A percentile compares a stretch with the other conserved stretches of the same genome.
phyloP scores from a whole-genome alignment of 257 asterid genomes.

The Nemophila menziesii region DNA sequence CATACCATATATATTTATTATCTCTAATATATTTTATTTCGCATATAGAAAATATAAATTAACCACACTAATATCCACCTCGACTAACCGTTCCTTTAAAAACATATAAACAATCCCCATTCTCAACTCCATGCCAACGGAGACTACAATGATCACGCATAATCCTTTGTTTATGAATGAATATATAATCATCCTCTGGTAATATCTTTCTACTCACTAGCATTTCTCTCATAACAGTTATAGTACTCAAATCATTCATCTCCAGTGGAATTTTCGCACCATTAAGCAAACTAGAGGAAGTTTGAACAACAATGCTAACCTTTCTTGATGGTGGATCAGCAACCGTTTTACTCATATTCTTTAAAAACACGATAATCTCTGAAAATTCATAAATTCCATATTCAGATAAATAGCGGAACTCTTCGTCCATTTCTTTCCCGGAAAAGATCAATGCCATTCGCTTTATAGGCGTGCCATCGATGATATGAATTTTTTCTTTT shows the following conservation, averaged over 20 bases:
- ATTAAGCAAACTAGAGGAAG: constrained; percentile 49
- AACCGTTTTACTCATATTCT: constrained; percentile 19
- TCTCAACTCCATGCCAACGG: constrained; percentile 83
- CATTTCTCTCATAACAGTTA: constrained; percentile 31
- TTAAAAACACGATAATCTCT: constrained; percentile 36
- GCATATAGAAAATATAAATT: too few relatives aligned
- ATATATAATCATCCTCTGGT: constrained; percentile 66
- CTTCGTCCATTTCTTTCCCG: constrained; percentile 49
- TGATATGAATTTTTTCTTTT: constrained; percentile 66
- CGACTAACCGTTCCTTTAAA: constrained; percentile 54
- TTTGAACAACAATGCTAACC: constrained; percentile 38
- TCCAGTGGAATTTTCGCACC: constrained; percentile 45
- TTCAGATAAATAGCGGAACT: constrained; percentile 27
- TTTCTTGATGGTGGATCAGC: constrained; percentile 32
- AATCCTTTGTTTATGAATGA: constrained; percentile 68
- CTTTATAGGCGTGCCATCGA: constrained; percentile 49
- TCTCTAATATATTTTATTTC: too few relatives aligned
- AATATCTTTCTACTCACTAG: constrained; percentile 28
- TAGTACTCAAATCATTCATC: constrained; percentile 37
- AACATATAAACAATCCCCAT: constrained; percentile 50
- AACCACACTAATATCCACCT: background rate
- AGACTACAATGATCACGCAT: constrained; percentile 56
- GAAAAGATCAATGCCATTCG: constrained; percentile 40
- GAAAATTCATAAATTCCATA: constrained; percentile 33
- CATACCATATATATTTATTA: too few relatives aligned